Conservation (phyloP, 2,329 filamentous ascomycete genomes). For the Penicillium thymicola region DNA sequence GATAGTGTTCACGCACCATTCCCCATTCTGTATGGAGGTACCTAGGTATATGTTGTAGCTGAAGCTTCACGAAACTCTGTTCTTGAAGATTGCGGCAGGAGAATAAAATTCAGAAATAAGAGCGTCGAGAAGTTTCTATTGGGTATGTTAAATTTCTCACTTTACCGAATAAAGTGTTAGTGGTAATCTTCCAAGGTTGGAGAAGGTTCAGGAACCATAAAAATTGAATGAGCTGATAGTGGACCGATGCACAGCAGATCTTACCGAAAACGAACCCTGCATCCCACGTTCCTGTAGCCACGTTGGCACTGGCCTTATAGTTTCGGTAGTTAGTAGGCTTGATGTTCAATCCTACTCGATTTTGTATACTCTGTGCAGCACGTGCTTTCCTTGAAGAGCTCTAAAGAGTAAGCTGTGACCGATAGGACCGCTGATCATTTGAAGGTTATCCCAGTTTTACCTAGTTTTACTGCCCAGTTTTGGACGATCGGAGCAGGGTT, state of each 20-base stretch:
- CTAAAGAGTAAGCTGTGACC: not conserved
- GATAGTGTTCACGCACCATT: not conserved
- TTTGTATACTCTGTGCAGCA: not conserved
- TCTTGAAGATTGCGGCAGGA: not conserved
- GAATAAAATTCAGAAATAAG: not conserved
- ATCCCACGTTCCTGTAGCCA: constrained; percentile 11
- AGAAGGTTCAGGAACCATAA: not conserved
- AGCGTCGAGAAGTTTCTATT: constrained; percentile 18
- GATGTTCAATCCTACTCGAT: not conserved
- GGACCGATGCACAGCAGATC: constrained; percentile 18
- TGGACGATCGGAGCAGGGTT: not conserved
- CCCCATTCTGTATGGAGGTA: not conserved
- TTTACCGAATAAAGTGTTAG: not conserved
- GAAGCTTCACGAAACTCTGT: not conserved
- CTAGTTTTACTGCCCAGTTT: not conserved
- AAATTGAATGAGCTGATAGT: constrained; percentile 1
- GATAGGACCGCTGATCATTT: not conserved
- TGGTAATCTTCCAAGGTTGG: not conserved
- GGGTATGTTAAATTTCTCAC: constrained; percentile 3
- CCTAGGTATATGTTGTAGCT: not conserved
- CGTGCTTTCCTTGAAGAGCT: not conserved
- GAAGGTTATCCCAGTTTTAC: not conserved
- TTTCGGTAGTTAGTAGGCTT: not conserved
- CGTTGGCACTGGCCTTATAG: not conserved
- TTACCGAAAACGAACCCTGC: constrained; percentile 9